Evolutionary conservation across 225 moss, liverwort and hornwort genomes (phyloP), one percentile per base, ranked within the genome.

Genomic region (Neckera pumila): DNA sequence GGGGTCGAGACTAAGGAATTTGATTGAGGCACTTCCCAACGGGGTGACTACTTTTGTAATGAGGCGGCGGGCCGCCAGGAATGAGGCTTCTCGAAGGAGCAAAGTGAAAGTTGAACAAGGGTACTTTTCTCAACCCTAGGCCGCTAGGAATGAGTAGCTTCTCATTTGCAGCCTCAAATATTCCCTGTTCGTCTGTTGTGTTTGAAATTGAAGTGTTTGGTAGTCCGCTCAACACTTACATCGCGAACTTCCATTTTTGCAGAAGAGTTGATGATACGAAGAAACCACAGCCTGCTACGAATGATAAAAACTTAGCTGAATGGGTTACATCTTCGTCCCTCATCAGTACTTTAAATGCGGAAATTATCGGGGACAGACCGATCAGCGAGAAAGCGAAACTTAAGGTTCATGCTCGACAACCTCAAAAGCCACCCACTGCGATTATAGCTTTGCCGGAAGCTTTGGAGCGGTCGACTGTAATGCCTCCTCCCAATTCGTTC

Each of bases 1-100:
- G 85, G 92, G 92, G 54, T 94, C 96, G 57, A 94, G 96, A 84
- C 85, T 98, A 6, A 91, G 91, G 80, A 93, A 87, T 67, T 94
- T 98, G 80, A 95, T 96, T 53, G 93, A 96, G 89, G 88, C 94
- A 56, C 90, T 96, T 38, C 94, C 96, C 16, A 95, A 90, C 87
- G 95, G 94, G 70, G 19, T 89, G 28, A 94, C 89, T 45, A 27
- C 82, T 17, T 84, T 64, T 78, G 91, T 84, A 28, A 61, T 72
- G 65, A 92, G 86, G 23, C 94, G 83, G 89, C 91, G 83, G 71
- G 85, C 47, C n/a, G 87, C 73, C 10, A 94, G 58, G 28, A 89
- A 83, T 64, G 91, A 93, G 75, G 34, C 88, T 60, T 89, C 91
- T 84, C 93, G 90, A 59, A 94, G 86, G 73, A 69, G 67, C 56